Base-by-base conservation (phyloP, 306 rosid genomes). In the Benincasa hispida region DNA sequence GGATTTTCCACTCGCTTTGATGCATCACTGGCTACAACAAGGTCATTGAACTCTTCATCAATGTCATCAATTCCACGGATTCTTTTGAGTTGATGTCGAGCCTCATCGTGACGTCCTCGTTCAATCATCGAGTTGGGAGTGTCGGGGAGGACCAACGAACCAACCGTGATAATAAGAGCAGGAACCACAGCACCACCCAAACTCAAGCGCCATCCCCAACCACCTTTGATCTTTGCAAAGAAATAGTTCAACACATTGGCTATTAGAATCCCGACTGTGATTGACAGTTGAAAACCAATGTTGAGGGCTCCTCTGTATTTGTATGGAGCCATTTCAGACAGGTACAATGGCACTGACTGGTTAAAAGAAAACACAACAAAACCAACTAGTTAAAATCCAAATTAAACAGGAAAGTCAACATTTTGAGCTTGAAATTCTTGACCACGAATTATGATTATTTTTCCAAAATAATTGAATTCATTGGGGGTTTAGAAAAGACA, bases 241-340 rank as follows among this genome's bases (percentile, higher is more conserved):
- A 58, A 72, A 35, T 0, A 79, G 60, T 79, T 79, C 18, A 79
- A 57, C 35, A 79, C 61, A 34, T 70, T 72, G 70, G 82, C 82
- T 39, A 73, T 59, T 8, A 79, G 62, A 30, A 79, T 73, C 22
- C 82, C 77, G 48, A 58, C 8, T 8, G 77, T 72, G 50, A 72
- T 79, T 7, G 77, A 79, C 51, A 79, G 59, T 25, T 79, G 82
- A 32, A 79, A 79, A 42, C 82, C 82, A 42, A 79, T 79, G 63
- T 79, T 79, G 12, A 70, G 35, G 37, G 82, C 82, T 45, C 82
- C 82, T 58, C 82, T 79, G 54, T 42, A 72, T 59, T 60, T 72
- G 50, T 72, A 73, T 19, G 82, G 82, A 56, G 82, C 82, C 82
- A 79, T 79, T 54, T 79, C 82, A 6, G 82, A 79, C 14, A 79